phyloP scores from a whole-genome alignment of 1,284 basidiomycete genomes.

The Cryptococcus sp. region DNA sequence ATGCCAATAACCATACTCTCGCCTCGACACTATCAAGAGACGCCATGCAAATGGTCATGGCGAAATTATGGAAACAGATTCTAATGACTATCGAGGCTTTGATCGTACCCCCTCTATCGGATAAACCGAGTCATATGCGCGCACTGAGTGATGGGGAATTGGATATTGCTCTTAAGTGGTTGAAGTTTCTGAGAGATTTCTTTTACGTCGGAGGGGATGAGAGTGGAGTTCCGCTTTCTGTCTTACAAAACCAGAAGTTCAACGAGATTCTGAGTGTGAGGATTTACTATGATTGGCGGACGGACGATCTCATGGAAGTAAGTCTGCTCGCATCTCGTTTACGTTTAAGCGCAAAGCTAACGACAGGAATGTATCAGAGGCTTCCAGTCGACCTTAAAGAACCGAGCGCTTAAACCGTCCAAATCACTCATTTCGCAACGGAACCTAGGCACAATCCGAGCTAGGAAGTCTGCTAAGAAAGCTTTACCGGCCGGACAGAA shows the following conservation, averaged over 20 bases:
- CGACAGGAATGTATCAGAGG: slow-evolving; percentile 78
- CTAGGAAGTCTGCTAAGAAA: slow-evolving; percentile 88
- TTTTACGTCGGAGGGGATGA: slow-evolving; percentile 93
- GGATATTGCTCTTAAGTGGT: slow-evolving; percentile 96
- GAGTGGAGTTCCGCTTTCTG: slow-evolving; percentile 71
- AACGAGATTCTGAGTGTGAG: slow-evolving; percentile 84
- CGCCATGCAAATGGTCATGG: slow-evolving; percentile 92
- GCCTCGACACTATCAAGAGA: slow-evolving; percentile 78
- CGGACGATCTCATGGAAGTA: slow-evolving; percentile 84
- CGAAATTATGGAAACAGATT: slow-evolving; percentile 94
- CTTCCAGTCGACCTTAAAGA: slow-evolving; percentile 65
- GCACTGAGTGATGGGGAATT: slow-evolving; percentile 91
- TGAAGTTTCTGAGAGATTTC: slow-evolving; percentile 92
- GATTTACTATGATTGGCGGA: slow-evolving; percentile 89
- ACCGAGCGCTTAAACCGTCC: slow-evolving; percentile 71
- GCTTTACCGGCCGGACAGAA: slow-evolving; percentile 62
- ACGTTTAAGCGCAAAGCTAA: slow-evolving; percentile 6
- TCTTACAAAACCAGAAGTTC: slow-evolving; percentile 94
- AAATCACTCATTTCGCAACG: slow-evolving; percentile 81
- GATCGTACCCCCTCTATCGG: slow-evolving; percentile 86
- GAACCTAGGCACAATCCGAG: slow-evolving; percentile 92
- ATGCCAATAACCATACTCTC: slow-evolving; percentile 85
- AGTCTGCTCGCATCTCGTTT: slow-evolving; percentile 8
- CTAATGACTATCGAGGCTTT: slow-evolving; percentile 80
- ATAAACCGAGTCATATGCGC: slow-evolving; percentile 83